Evolutionary conservation across 352 stramenopile genomes (phyloP), one percentile per base, ranked within the genome.

Genomic region (Phytophthora multivora): DNA sequence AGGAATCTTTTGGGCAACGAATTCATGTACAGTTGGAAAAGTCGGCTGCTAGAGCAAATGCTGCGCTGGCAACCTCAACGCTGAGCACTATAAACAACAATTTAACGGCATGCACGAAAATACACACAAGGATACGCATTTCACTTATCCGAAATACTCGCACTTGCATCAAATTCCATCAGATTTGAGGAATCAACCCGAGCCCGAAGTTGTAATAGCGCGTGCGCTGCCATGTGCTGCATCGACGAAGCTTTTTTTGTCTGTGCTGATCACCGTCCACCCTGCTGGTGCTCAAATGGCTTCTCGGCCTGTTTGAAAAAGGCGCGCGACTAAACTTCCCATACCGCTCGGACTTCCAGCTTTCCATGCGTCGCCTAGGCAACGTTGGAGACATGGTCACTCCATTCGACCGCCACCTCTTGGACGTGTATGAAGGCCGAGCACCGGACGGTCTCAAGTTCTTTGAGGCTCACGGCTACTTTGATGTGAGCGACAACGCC

Each of bases 401-500:
- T 10, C 81, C 81, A 8, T 90, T 90, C 51, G 81, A 90, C 38
- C 51, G 59, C 26, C 81, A 90, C 53, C 52, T 90, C 21, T 59
- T 78, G 28, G 77, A 84, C 43, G 78, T 90, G 25, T 90, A 90
- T 59, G 70, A 65, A 35, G 79, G 75, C 31, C 71, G 53, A 6
- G 65, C 60, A n/a, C 54, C 50, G 2, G 80, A 88, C 39, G 84
- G 84, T 0, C 66, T 90, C 35, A 65, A 49, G 30, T 93, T 91
- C 69, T 93, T 93, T 52, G 72, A 89, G 66, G 75, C 66, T 9
- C 77, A 90, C 30, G 84, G 84, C 23, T 93, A 93, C 69, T 93
- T 90, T 42, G 84, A 93, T 71, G 72, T 90, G 36, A 69, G 66
- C 21, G 69, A 82, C 31, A 82, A 85, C 21, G 75, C 77, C 50